phyloP scores from a whole-genome alignment of 495 filamentous ascomycete species.

The Xylaria venustula region DNA sequence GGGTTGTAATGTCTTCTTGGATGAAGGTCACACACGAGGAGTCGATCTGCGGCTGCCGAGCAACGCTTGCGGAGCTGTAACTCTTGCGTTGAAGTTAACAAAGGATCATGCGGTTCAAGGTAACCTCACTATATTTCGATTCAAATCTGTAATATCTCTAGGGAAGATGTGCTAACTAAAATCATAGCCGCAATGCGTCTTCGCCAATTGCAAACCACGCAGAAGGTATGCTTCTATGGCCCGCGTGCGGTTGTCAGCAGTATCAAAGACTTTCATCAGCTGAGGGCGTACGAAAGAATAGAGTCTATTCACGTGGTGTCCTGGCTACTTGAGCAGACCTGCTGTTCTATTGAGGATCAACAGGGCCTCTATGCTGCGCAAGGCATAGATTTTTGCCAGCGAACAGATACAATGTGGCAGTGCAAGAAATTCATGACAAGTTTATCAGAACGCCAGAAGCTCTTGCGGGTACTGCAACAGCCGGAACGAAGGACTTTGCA shows the following conservation, averaged over 20 bases:
- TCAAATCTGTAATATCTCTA: too few species aligned
- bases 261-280: slow-evolving; percentile 33
- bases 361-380: slow-evolving; percentile 57
- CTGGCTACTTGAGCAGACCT: slow-evolving; percentile 64
- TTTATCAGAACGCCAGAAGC: slow-evolving; percentile 7
- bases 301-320: slow-evolving; percentile 30
- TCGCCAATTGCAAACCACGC: slow-evolving; percentile 35
- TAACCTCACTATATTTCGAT: background rate
- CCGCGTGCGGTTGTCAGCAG: slow-evolving; percentile 47
- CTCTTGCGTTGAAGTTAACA: slow-evolving; percentile 44
- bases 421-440: slow-evolving; percentile 20
- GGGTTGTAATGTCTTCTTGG: slow-evolving; percentile 36
- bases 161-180: background rate
- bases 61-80: slow-evolving; percentile 43
- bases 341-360: slow-evolving; percentile 51
- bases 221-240: slow-evolving; percentile 37
- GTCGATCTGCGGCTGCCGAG: slow-evolving; percentile 48
- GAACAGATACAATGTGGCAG: slow-evolving; percentile 29
- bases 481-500: slow-evolving; percentile 36
- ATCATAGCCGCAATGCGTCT: slow-evolving; percentile 25
- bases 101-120: slow-evolving; percentile 53
- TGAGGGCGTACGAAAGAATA: background rate
- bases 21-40: slow-evolving; percentile 48
- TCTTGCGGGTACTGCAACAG: slow-evolving; percentile 28
- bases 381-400: slow-evolving; percentile 55